Conservation (phyloP, 495 filamentous ascomycete species). For the Lophiostoma macrostomum region DNA sequence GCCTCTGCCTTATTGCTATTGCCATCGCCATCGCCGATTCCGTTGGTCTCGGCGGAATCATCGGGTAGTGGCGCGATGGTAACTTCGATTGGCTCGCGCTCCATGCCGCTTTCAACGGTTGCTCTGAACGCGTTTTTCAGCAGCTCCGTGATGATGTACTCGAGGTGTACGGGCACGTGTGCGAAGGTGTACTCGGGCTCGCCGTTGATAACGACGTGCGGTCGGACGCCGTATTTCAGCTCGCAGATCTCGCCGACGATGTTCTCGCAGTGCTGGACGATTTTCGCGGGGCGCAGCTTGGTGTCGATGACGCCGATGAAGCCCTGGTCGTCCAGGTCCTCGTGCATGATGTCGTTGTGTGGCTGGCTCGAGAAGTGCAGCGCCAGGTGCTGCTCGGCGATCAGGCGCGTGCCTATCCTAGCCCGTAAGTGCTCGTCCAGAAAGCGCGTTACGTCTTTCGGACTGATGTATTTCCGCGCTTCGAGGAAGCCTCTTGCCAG, state of each 20-base stretch:
- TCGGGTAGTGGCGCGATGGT: slow-evolving; percentile 87
- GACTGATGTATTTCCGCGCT: slow-evolving; percentile 79
- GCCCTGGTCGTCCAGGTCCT: slow-evolving; percentile 51
- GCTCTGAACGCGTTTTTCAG: slow-evolving; percentile 96
- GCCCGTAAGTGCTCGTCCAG: slow-evolving; percentile 92
- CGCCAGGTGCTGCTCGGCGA: slow-evolving; percentile 95
- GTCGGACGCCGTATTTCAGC: slow-evolving; percentile 88
- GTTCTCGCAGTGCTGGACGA: slow-evolving; percentile 75
- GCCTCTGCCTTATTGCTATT: no score
- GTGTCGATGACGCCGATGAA: slow-evolving; percentile 99
- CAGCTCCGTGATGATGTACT: slow-evolving; percentile 95
- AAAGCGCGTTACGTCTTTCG: slow-evolving; percentile 78
- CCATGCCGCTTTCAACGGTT: slow-evolving; percentile 75
- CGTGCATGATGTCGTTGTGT: slow-evolving; percentile 50
- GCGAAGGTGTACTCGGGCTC: slow-evolving; percentile 78
- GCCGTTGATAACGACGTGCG: slow-evolving; percentile 75
- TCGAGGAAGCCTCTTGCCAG: slow-evolving; percentile 90
- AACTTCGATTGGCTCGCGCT: slow-evolving; percentile 77
- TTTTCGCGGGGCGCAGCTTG: slow-evolving; percentile 72
- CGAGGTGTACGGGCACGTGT: slow-evolving; percentile 89
- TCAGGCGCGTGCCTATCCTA: slow-evolving; percentile 87
- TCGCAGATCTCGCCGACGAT: slow-evolving; percentile 96
- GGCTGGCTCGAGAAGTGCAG: slow-evolving; percentile 80
- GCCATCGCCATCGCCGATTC: not conserved
- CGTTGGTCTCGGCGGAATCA: slow-evolving; percentile 35